Evolutionary conservation across 2,329 filamentous ascomycete genomes (phyloP).

Genomic region (Calonectria multiphialidica): DNA sequence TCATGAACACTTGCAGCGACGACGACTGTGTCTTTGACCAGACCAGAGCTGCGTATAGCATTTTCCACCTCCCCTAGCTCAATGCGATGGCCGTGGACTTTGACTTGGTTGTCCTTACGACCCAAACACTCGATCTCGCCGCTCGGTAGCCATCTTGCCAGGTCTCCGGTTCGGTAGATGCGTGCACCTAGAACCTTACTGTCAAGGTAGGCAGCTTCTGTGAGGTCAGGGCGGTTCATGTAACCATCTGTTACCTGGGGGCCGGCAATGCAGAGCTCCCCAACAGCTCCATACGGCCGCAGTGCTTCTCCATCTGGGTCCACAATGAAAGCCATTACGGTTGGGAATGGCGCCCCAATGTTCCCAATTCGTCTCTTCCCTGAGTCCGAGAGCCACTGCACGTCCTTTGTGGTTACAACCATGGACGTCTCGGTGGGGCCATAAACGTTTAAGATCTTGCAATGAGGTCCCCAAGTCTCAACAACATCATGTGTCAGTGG

Average conservation of each 20-base stretch:
- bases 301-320: slow-evolving; percentile 17
- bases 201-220: slow-evolving; percentile 19
- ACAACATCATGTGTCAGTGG: slow-evolving; percentile 21
- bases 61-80: slow-evolving; percentile 45
- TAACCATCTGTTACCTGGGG: slow-evolving; percentile 31
- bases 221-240: slow-evolving; percentile 25
- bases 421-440: slow-evolving; percentile 31
- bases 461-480: slow-evolving; percentile 22
- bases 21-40: slow-evolving; percentile 14
- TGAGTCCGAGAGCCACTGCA: neutral
- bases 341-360: slow-evolving; percentile 14
- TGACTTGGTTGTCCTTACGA: slow-evolving; percentile 43
- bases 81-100: slow-evolving; percentile 43
- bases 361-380: neutral
- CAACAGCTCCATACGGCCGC: slow-evolving; percentile 26
- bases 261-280: slow-evolving; percentile 34
- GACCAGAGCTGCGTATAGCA: neutral
- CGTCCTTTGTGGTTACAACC: slow-evolving; percentile 23
- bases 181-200: neutral
- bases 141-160: slow-evolving; percentile 30
- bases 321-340: slow-evolving; percentile 19
- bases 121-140: slow-evolving; percentile 35
- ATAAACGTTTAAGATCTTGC: slow-evolving; percentile 28
- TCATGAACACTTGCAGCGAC: slow-evolving; percentile 9
- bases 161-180: slow-evolving; percentile 33